Base-by-base conservation (phyloP, 179 eudicot species). In the Spinacia oleracea region DNA sequence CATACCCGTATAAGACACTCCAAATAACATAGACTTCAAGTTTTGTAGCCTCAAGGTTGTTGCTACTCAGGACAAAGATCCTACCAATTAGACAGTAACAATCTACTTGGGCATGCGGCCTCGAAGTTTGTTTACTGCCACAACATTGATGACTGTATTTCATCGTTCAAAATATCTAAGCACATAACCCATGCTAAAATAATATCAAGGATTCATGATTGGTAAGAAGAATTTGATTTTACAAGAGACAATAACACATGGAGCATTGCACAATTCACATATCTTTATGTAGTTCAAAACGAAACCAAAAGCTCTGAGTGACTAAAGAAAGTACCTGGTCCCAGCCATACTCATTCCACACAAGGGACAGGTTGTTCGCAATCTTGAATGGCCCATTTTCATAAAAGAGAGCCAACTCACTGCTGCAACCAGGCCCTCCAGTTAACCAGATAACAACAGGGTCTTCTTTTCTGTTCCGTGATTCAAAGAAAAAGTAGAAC, bases 381-480 rank as follows among this genome's bases (percentile, higher is more conserved):
- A 92, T 86, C 27, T 56, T 87, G 29, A 92, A 92, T 43, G 97
- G 97, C 56, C 97, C 97, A 73, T 92, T 92, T 84, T 92, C 97
- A 83, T 92, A 92, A 81, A 92, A 92, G 71, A 92, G 82, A 63
- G 97, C 97, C 77, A 92, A 74, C 78, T 89, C 95, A 66, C 97
- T 87, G 82, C 97, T 87, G 73, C 97, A 92, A 21, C 97, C 97
- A 50, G 97, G 97, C 74, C 95, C 93, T 77, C 97, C 95, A 71
- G 93, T 89, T 79, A 92, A 79, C 97, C 95, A 92, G 80, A 92
- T 91, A 21, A 91, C 95, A 70, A 92, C 91, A 34, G 97, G 97
- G 55, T 87, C 90, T 27, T 77, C 72, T 78, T 84, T 84, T 82
- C 78, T 86, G 84, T 73, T 87, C 48, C 97, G 89, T 63, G 94